Conservation (phyloP, 805 yeast species). For the Maudiozyma saulgeensis region DNA sequence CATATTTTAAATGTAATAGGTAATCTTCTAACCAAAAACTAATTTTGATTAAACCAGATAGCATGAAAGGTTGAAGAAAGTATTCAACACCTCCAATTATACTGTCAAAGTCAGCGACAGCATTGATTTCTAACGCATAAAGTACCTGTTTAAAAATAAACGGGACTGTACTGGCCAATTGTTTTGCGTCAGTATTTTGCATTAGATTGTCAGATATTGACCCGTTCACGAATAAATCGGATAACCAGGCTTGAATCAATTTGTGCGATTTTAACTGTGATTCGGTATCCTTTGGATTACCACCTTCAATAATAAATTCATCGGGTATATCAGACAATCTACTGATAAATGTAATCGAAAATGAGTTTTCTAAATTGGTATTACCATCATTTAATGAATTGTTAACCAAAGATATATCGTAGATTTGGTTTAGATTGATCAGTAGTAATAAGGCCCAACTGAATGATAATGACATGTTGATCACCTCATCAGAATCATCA, state of each 20-base stretch:
- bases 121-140: conserved; percentile 42
- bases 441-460: conserved; percentile 50
- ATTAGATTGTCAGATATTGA: conserved; percentile 82
- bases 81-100: conserved; percentile 77
- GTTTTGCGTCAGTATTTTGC: conserved; percentile 53
- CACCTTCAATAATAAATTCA: conserved; percentile 18
- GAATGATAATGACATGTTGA: conserved; percentile 60
- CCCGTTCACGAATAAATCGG: conserved; percentile 69
- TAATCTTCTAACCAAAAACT: conserved; percentile 40
- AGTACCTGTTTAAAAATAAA: conserved; percentile 65
- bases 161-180: conserved; percentile 62
- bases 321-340: conserved; percentile 19
- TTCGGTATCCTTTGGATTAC: conserved; percentile 19
- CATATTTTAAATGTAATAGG: conserved; percentile 27
- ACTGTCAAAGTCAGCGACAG: conserved; percentile 47
- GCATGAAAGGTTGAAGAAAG: conserved; percentile 69
- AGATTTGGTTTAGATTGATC: conserved; percentile 32
- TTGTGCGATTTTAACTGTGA: conserved; percentile 22
- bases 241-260: conserved; percentile 60
- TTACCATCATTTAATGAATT: conserved; percentile 16
- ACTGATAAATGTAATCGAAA: conserved; percentile 24
- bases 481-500: conserved; percentile 24
- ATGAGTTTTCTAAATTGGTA: conserved; percentile 19
- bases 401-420: conserved; percentile 27
- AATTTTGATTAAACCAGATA: conserved; percentile 46